Conservation (phyloP, 352 stramenopile species). For the Pythium aquatile region DNA sequence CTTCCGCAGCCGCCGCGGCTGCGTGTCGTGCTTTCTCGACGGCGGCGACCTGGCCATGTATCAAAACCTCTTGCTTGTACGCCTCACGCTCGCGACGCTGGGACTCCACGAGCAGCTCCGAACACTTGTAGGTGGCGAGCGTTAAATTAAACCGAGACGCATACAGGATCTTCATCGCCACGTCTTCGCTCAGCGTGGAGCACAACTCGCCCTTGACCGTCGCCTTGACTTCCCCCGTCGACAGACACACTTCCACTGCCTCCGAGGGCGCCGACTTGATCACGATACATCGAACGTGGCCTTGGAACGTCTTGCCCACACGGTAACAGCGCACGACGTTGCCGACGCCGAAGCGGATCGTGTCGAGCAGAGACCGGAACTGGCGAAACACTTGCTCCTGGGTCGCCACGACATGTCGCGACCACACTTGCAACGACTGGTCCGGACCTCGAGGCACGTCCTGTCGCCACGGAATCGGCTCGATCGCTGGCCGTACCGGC, state of each 20-base stretch:
- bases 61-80: slow-evolving; percentile 58
- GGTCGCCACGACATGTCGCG: slow-evolving; percentile 42
- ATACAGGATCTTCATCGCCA: slow-evolving; percentile 69
- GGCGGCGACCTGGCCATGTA: slow-evolving; percentile 40
- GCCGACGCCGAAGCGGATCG: slow-evolving; percentile 57
- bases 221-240: slow-evolving; percentile 45
- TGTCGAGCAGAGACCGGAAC: slow-evolving; percentile 57
- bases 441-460: slow-evolving; percentile 5
- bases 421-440: slow-evolving; percentile 59
- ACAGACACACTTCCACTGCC: slow-evolving; percentile 52
- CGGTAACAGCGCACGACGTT: slow-evolving; percentile 72
- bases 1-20: slow-evolving; percentile 16
- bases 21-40: slow-evolving; percentile 18
- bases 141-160: slow-evolving; percentile 71
- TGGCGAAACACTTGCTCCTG: slow-evolving; percentile 48
- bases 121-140: slow-evolving; percentile 51
- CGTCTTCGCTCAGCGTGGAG: slow-evolving; percentile 66
- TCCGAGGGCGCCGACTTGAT: slow-evolving; percentile 44
- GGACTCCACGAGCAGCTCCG: slow-evolving; percentile 40
- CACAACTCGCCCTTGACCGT: slow-evolving; percentile 60
- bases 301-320: slow-evolving; percentile 30
- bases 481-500: neutral
- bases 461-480: slow-evolving; percentile 20
- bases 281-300: slow-evolving; percentile 67
- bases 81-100: slow-evolving; percentile 58